These are phyloP conservation scores for Coccinonectria pachysandricola DNA, from an alignment of 2,329 filamentous ascomycete genomes.

Conservation along the genomic window DNA sequence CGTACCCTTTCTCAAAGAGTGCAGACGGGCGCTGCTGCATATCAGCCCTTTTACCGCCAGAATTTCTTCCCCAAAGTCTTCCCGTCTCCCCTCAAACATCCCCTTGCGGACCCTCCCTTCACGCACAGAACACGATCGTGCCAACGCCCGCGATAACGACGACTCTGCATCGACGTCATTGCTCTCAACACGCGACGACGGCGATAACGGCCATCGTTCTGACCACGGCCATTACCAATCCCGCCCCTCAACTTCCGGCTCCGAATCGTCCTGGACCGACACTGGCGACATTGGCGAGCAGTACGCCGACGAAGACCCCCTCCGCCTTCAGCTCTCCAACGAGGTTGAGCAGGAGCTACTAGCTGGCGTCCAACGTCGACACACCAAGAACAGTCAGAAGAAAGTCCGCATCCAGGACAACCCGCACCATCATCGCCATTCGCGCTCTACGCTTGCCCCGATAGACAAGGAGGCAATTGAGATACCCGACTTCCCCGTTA, in stretches of 20 bases:
- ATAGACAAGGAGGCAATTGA: conserved; percentile 68
- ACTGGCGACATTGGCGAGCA: conserved; percentile 93
- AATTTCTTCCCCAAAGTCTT: conserved; percentile 67
- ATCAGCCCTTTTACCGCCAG: conserved; percentile 70
- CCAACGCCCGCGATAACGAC: conserved; percentile 29
- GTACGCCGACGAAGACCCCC: conserved; percentile 70
- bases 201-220: conserved; percentile 36
- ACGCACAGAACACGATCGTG: conserved; percentile 23
- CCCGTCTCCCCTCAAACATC: conserved; percentile 72
- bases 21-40: conserved; percentile 61
- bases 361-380: conserved; percentile 37
- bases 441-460: conserved; percentile 26
- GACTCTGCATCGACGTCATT: conserved; percentile 30
- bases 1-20: conserved; percentile 21
- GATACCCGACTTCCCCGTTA: conserved; percentile 59
- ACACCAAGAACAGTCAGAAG: conserved; percentile 34
- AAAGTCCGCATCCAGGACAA: conserved; percentile 61
- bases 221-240: conserved; percentile 31
- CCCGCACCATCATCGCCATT: conserved; percentile 24
- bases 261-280: conserved; percentile 77
- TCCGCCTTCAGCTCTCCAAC: conserved; percentile 58
- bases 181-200: conserved; percentile 21
- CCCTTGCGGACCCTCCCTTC: conserved; percentile 66
- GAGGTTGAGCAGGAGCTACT: conserved; percentile 55
- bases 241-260: conserved; percentile 38